Conservation (phyloP, 225 moss, liverwort and hornwort genomes). For the Antitrichia curtipendula region DNA sequence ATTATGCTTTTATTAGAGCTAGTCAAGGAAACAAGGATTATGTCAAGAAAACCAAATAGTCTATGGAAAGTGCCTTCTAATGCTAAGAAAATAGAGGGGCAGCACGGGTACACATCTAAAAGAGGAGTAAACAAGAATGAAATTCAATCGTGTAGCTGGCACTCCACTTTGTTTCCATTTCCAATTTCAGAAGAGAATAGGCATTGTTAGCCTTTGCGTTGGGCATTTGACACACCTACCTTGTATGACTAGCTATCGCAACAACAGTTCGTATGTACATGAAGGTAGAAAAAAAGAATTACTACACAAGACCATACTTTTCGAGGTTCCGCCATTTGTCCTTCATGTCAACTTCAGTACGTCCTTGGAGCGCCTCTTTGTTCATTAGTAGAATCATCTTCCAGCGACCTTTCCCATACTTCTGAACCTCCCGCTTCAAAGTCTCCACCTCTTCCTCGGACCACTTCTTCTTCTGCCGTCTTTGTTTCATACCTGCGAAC, state of each 20-base stretch:
- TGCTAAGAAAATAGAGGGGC: not conserved
- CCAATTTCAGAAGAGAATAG: not conserved
- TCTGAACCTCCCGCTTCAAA: conserved; percentile 49
- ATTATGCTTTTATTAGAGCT: too few relatives aligned
- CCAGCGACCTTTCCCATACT: conserved; percentile 75
- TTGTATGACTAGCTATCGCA: not conserved
- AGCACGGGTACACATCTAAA: not conserved
- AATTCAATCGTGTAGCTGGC: not conserved
- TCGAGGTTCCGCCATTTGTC: conserved; percentile 95
- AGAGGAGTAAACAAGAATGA: not conserved
- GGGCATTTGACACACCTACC: not conserved
- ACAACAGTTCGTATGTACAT: not conserved
- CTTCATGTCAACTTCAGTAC: conserved; percentile 86
- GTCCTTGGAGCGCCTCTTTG: conserved; percentile 17
- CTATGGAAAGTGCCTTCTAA: not conserved
- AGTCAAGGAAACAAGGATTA: too few relatives aligned
- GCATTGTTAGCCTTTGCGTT: not conserved
- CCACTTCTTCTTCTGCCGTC: conserved; percentile 57
- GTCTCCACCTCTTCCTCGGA: conserved; percentile 46
- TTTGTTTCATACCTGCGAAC: not conserved
- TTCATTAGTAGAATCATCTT: conserved; percentile 47
- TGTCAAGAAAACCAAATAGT: too few relatives aligned
- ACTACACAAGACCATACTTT: conserved; percentile 5
- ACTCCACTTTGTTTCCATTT: not conserved
- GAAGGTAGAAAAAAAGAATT: not conserved